Base-by-base conservation (phyloP, 1,139 yeast species). In the Kodamaea anthophila region DNA sequence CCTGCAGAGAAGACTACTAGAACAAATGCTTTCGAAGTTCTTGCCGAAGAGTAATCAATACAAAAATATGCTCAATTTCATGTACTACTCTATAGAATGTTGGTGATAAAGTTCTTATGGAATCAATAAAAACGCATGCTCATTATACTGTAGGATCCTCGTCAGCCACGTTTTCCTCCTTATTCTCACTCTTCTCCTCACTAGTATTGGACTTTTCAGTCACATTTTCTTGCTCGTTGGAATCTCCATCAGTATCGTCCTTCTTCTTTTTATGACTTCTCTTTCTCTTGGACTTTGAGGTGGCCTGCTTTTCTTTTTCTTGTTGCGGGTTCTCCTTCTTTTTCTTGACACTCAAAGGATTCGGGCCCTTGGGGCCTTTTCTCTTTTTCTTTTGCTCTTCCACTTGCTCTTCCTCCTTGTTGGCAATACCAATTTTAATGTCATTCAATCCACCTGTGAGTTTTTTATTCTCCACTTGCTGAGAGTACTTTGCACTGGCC, bases 291-390 rank as follows among this genome's bases (percentile, higher is more conserved):
- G 43, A 51, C 52, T 15, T 45, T 23, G 26, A 15, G 6, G 18
- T 6, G 13, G 23, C 39, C 54, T 41, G 51, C 51, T 13, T 43
- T 13, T 23, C 37, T 28, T 10, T 30, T 31, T 24, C 42, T 26
- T 21, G 35, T 16, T 16, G 18, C 6, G 30, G 19, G 24, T 30
- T 30, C 32, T 9, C 18, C 58, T 74, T 77, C 58, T 72, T 77
- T 58, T 73, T 77, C 60, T 84, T 86, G 23, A 84, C 62, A 60
- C 95, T 85, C 43, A 85, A 59, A 1, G 94, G 94, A 49, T 85
- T 84, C 4, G 94, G 93, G 13, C 71, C 84, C 44, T 77, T 80
- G 8, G 86, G 82, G 2, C 91, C 87, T 49, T 70, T 78, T 46
- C 73, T 68, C 54, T 71, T 76, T 51, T 68, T 73, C 24, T 25